These are phyloP conservation scores for Neofusicoccum kwambonambiense DNA, from an alignment of 2,329 filamentous ascomycete genomes.

Conservation along the genomic window DNA sequence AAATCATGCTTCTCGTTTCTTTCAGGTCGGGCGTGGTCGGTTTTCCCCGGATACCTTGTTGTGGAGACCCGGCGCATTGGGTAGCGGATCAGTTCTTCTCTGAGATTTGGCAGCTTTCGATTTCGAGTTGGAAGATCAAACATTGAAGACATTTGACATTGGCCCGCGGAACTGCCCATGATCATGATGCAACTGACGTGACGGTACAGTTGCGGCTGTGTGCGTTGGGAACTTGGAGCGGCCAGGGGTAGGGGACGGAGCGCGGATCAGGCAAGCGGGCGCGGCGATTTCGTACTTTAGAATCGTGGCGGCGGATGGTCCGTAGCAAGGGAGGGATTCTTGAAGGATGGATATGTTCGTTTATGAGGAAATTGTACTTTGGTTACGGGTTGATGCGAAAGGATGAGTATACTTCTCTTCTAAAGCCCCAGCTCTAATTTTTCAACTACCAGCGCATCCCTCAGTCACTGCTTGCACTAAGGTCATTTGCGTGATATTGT, in stretches of 20 bases:
- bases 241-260: not conserved
- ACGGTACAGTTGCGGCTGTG: conserved; percentile 15
- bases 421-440: conserved; percentile 2
- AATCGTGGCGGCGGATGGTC: not conserved
- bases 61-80: conserved; percentile 38
- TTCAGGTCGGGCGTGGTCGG: conserved; percentile 31
- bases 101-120: conserved; percentile 19
- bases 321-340: not conserved
- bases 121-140: conserved; percentile 18
- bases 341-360: conserved; percentile 7
- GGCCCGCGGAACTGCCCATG: conserved; percentile 13
- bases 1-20: conserved; percentile 20
- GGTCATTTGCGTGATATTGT: not conserved
- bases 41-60: conserved; percentile 40
- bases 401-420: conserved; percentile 17
- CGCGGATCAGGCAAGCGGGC: not conserved
- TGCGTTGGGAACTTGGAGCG: conserved; percentile 13
- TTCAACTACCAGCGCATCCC: conserved; percentile 4
- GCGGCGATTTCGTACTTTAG: not conserved
- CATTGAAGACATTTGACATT: conserved; percentile 18
- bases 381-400: conserved; percentile 3
- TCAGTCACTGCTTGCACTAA: not conserved
- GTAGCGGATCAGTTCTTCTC: conserved; percentile 29
- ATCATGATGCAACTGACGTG: conserved; percentile 18
- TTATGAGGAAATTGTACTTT: conserved; percentile 15